Evolutionary conservation across 2,329 filamentous ascomycete species (phyloP), one percentile per base, ranked within the genome.

Genomic region (Lachnellula hyalina): DNA sequence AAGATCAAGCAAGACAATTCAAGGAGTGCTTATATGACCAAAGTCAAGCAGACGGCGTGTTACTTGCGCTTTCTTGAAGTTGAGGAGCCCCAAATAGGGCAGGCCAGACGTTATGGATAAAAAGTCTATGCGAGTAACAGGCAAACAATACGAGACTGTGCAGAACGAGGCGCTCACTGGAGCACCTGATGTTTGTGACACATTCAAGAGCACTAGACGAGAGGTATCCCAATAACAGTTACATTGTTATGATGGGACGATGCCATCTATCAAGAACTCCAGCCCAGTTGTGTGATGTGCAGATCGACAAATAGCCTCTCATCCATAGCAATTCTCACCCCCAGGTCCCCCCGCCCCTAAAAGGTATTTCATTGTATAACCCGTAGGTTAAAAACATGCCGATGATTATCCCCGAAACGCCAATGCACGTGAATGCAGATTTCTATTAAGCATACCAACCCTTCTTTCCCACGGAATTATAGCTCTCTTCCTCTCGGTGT

Each of bases 401-500:
- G 12, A 44, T 25, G 7, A 23, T 44, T 11, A 25, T 15, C 35
- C 32, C 46, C 28, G 3, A 47, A 51, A 57, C 51, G 40, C 54
- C 54, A 42, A 51, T 42, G 41, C 48, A 53, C 34, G 38, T 52
- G 38, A 17, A 49, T 49, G 28, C n/a, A 21, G 21, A n/a, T 12
- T 49, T 53, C 51, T 61, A 32, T 32, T 32, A 68, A 54, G 63
- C 63, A 58, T 68, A 69, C 67, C 67, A 69, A 17, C 67, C 67
- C 46, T 60, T 66, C 2, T 47, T 56, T 6, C 61, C 60, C 28
- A 65, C 58, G 46, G 60, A 61, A 45, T 32, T 58, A 44, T 64
- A 54, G 11, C 62, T 64, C 49, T 63, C 56, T 59, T 90, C 85
- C 58, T 81, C 74, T 15, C 94, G 82, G 70, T 96, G 88, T n/a